Evolutionary conservation across 805 yeast genomes (phyloP), one percentile per base, ranked within the genome.

Genomic region (Barnettozyma pratensis): DNA sequence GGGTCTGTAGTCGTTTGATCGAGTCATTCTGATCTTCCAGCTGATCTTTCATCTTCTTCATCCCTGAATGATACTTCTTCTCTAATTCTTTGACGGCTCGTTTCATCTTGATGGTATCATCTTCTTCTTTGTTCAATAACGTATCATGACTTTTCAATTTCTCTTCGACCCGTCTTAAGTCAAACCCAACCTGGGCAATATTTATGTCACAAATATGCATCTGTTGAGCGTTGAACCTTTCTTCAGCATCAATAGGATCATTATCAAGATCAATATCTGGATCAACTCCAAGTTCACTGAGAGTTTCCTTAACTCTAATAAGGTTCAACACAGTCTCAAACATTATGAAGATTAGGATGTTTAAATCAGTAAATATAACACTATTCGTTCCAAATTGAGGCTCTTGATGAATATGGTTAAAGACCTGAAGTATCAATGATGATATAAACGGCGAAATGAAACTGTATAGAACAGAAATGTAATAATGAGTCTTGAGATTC

Each of bases 321-420:
- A 43, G 31, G 14, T 29, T 30, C 36, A 37, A 11, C 3, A 43
- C 41, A 29, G 30, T 14, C 31, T 43, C 41, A 30, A 43, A 43
- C 41, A 43, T 43, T 11, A 43, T 12, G 25, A 43, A 43, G 10
- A 43, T 30, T n/a, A 43, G 27, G 5, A 37, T 26, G 26, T 43
- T 43, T 19, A 43, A 8, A 30, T 43, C 41, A 26, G 29, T 31
- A 34, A 43, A 42, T 10, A 42, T 14, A 6, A 40, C 42, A 12
- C 9, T 12, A 27, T 9, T 32, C 25, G 6, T 32, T 27, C 31
- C 37, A 25, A 11, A 31, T 8, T 31, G 34, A 14, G 19, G 19
- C 19, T 41, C 39, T 29, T 42, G 14, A 29, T 42, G 45, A 9
- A 42, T 42, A 4, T 12, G 11, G 14, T 42, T 42, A 11, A 42